Evolutionary conservation across 306 rosid genomes (phyloP).

Genomic region (Dalbergia cochinchinensis): DNA sequence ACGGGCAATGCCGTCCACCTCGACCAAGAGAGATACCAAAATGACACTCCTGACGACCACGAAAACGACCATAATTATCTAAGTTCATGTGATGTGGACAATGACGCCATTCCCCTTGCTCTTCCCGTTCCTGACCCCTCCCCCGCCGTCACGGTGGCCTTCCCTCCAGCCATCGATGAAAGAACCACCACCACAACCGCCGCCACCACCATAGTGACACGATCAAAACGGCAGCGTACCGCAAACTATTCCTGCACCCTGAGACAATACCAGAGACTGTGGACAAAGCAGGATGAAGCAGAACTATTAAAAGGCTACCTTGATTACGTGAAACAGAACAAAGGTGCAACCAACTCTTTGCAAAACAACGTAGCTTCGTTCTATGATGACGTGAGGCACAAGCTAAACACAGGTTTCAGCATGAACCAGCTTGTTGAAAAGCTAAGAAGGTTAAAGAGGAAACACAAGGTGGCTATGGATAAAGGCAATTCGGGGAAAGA

Average conservation of each 20-base stretch:
- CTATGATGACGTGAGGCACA: constrained; percentile 42
- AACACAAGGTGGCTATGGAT: constrained; percentile 61
- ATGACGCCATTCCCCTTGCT: constrained; percentile 39
- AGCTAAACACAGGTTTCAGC: constrained; percentile 36
- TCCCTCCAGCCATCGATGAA: constrained; percentile 21
- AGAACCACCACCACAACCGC: neutral
- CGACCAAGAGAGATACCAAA: constrained; percentile 7
- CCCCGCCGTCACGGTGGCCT: constrained; percentile 50
- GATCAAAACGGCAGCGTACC: constrained; percentile 32
- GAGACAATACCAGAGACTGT: constrained; percentile 57
- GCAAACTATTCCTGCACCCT: neutral
- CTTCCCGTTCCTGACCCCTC: constrained; percentile 39
- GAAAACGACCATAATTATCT: constrained; percentile 35
- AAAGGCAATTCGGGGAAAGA: constrained; percentile 57
- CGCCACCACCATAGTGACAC: constrained; percentile 29
- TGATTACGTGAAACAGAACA: constrained; percentile 42
- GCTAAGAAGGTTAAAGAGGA: constrained; percentile 74
- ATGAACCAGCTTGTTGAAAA: constrained; percentile 52
- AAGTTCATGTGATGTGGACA: constrained; percentile 29
- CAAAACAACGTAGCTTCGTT: constrained; percentile 53
- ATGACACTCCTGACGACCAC: constrained; percentile 5
- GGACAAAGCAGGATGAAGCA: constrained; percentile 57
- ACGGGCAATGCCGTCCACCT: neutral
- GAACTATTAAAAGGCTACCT: constrained; percentile 52
- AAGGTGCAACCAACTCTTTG: constrained; percentile 40